Evolutionary conservation across 306 rosid genomes (phyloP), one percentile per base, ranked within the genome.

Genomic region (Myrica gale): DNA sequence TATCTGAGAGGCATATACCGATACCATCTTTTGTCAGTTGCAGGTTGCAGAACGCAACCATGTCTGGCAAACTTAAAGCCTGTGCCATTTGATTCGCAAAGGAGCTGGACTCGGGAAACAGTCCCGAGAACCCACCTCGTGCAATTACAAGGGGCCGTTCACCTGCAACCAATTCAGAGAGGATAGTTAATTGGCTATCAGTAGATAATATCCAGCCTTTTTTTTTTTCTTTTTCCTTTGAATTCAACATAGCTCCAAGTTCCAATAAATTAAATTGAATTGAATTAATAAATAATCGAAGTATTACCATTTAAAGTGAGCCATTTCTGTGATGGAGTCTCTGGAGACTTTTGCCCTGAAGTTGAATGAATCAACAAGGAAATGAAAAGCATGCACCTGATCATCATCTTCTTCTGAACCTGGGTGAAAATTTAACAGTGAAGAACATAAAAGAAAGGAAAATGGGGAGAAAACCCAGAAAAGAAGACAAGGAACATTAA

Each of bases 51-150:
- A 76, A 78, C 70, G 88, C 50, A 41, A 57, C 92, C 32, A 71
- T 32, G 42, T 79, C 86, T 0, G 12, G 17, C 69, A 81, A 41
- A 82, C 97, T 70, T 3, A 76, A 41, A 9, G 60, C 55, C 51
- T 23, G 5, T 26, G 91, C 75, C 51, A 83, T 11, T 7, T 20
- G 16, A 69, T 82, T 76, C 19, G 93, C 96, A 7, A 41, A 47
- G 0, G 45, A n/a, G 19, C 83, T 43, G 39, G 88, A 86, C 83
- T 95, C 99, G 11, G 99, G 99, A 68, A 88, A 90, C 9, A 90
- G 80, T 32, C 99, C 99, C 0, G 96, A 71, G 56, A 85, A 78
- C 54, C 99, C 99, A 0, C 99, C 99, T 2, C 97, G 84, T 15
- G 97, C 89, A 69, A 95, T 51, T 3, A 95, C 92, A 9, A 82